These are phyloP conservation scores for Ligustrum vulgare DNA, from an alignment of 257 asterid genomes.

Conservation along the genomic window DNA sequence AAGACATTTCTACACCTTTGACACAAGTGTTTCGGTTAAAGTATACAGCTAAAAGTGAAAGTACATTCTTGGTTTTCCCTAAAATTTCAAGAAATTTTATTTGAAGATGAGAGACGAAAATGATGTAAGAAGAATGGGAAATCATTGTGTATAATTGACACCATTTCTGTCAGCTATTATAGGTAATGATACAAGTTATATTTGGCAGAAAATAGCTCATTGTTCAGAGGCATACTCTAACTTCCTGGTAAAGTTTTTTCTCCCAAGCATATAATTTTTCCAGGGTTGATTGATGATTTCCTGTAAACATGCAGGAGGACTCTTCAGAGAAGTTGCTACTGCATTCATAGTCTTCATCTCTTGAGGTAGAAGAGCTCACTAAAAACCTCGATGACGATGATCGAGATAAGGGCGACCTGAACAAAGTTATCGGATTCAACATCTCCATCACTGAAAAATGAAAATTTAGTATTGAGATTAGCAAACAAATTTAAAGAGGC, in stretches of 20 bases:
- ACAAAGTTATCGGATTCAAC: constrained; percentile 83
- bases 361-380: constrained; percentile 57
- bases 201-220: constrained; percentile 5
- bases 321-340: constrained; percentile 71
- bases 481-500: constrained; percentile 17
- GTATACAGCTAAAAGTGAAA: not conserved
- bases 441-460: constrained; percentile 70
- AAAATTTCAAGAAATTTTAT: no score
- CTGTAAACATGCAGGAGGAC: constrained; percentile 47
- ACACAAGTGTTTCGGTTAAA: not conserved
- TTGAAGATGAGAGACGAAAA: not conserved
- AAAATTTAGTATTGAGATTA: not conserved
- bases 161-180: not conserved
- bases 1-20: not conserved
- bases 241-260: constrained; percentile 92
- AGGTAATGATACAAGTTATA: not conserved
- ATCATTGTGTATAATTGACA: not conserved
- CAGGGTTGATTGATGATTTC: constrained; percentile 88
- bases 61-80: no score
- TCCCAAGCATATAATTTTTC: constrained; percentile 93
- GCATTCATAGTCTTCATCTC: constrained; percentile 63
- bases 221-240: constrained; percentile 64
- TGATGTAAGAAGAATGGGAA: not conserved
- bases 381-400: constrained; percentile 73
- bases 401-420: constrained; percentile 79